Conservation (phyloP, 208 protist genomes). For the Crithidia mellificae region DNA sequence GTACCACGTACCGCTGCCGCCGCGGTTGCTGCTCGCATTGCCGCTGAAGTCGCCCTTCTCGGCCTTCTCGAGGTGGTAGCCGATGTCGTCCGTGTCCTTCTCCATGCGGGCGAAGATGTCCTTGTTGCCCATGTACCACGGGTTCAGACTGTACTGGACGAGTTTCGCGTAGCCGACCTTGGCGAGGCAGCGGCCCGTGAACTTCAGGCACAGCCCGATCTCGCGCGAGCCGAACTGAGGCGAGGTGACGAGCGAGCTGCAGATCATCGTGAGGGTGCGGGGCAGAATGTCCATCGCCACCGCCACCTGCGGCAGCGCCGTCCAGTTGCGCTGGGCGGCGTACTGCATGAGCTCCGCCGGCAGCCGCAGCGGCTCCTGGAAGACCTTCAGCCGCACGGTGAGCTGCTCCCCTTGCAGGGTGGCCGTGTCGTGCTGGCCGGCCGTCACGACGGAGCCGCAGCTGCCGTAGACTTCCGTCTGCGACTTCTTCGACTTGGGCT, state of each 20-base stretch:
- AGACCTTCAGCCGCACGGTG: constrained; percentile 41
- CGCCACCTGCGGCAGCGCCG: constrained; percentile 66
- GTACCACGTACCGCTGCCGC: constrained; percentile 72
- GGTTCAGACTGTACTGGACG: constrained; percentile 58
- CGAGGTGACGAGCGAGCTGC: constrained; percentile 73
- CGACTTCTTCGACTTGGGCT: constrained; percentile 50
- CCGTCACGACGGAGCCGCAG: constrained; percentile 44
- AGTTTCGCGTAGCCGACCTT: constrained; percentile 86
- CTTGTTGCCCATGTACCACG: constrained; percentile 76
- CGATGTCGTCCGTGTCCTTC: constrained; percentile 54
- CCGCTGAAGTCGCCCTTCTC: constrained; percentile 67
- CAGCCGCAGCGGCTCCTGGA: constrained; percentile 46
- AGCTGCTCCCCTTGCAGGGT: constrained; percentile 38
- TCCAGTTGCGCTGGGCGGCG: constrained; percentile 69
- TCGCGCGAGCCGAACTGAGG: constrained; percentile 84
- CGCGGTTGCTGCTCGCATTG: constrained; percentile 49
- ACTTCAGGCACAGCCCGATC: constrained; percentile 83
- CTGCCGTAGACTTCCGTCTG: constrained; percentile 53
- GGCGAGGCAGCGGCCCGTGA: constrained; percentile 60
- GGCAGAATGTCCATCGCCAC: constrained; percentile 46
- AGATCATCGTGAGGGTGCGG: constrained; percentile 61
- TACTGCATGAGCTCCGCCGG: constrained; percentile 56
- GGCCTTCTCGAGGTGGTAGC: constrained; percentile 67
- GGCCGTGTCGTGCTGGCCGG: constrained; percentile 36
- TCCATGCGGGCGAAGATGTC: constrained; percentile 77